These are phyloP conservation scores for Aspergillus costaricaensis DNA, from an alignment of 2,329 filamentous ascomycete species.

Conservation along the genomic window DNA sequence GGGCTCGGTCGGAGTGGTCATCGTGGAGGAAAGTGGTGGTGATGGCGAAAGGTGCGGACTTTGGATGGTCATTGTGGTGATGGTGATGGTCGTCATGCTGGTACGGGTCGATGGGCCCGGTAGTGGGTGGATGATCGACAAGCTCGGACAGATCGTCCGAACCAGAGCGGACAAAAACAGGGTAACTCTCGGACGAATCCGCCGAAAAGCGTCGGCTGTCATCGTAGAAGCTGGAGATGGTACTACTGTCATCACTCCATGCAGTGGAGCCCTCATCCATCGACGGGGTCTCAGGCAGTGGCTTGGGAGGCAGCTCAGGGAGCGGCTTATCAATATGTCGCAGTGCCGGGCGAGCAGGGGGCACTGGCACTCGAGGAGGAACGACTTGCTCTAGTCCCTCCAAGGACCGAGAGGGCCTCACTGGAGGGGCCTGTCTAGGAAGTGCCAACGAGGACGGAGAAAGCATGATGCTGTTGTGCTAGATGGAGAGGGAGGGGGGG, in stretches of 20 bases:
- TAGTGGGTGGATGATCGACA: constrained; percentile 28
- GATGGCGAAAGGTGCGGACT: constrained; percentile 15
- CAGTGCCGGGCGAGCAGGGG: constrained; percentile 18
- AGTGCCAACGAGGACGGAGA: constrained; percentile 23
- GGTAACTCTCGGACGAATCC: constrained; percentile 32
- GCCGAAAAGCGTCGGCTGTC: constrained; percentile 20
- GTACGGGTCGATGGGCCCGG: constrained; percentile 15
- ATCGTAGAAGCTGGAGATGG: constrained; percentile 25
- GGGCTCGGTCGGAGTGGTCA: constrained; percentile 27
- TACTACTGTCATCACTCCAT: constrained; percentile 34
- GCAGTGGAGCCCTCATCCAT: constrained; percentile 28
- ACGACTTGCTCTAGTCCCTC: constrained; percentile 41
- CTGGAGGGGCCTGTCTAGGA: constrained; percentile 33
- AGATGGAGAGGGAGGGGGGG: background rate
- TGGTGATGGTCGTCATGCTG: background rate
- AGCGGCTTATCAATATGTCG: constrained; percentile 36
- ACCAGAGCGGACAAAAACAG: constrained; percentile 34
- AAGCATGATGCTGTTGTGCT: constrained; percentile 22
- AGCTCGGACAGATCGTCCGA: constrained; percentile 31
- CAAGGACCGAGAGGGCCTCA: constrained; percentile 38
- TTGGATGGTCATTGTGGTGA: background rate
- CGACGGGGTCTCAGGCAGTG: constrained; percentile 24
- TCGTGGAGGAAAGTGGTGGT: constrained; percentile 20
- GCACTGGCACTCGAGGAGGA: constrained; percentile 27
- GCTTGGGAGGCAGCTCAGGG: constrained; percentile 33